Evolutionary conservation across 164 flowering plant genomes (phyloP).

Genomic region (Umbellularia californica): DNA sequence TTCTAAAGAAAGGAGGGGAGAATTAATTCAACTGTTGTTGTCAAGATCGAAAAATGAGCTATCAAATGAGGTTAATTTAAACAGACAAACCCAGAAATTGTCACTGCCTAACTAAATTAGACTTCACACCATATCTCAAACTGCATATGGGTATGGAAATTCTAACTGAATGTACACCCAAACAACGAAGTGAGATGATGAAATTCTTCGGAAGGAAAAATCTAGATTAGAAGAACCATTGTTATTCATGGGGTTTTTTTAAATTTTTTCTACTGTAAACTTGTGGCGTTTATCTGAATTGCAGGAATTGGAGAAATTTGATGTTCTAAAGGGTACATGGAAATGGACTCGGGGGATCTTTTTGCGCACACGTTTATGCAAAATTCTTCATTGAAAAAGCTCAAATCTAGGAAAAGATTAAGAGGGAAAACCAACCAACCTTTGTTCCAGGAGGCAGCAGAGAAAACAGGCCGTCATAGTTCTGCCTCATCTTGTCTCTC

Average conservation of each 20-base stretch:
- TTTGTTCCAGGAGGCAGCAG: constrained; percentile 47
- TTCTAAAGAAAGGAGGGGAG: background rate
- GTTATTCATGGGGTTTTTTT: too few species aligned
- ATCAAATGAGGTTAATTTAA: background rate
- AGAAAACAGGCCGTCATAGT: constrained; percentile 34
- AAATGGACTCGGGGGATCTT: too few species aligned
- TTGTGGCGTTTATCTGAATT: too few species aligned
- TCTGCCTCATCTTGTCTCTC: constrained; percentile 42
- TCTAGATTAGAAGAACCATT: too few species aligned
- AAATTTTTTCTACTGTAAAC: too few species aligned
- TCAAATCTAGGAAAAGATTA: background rate
- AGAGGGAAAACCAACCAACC: constrained; percentile 18
- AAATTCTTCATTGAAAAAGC: too few species aligned
- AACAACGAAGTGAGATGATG: too few species aligned
- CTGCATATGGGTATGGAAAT: background rate
- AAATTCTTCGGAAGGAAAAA: too few species aligned
- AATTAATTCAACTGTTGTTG: background rate
- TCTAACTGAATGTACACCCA: too few species aligned
- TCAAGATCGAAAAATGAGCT: background rate
- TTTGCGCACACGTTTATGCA: background rate
- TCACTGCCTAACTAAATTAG: background rate
- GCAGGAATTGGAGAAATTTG: too few species aligned
- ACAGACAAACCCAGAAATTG: background rate
- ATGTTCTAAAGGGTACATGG: too few species aligned
- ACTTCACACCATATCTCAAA: background rate